Percentiles rank a stretch among this genome's conserved stretches.
phyloP scores from a whole-genome alignment of 179 eudicot species.

The Silene noctiflora region DNA sequence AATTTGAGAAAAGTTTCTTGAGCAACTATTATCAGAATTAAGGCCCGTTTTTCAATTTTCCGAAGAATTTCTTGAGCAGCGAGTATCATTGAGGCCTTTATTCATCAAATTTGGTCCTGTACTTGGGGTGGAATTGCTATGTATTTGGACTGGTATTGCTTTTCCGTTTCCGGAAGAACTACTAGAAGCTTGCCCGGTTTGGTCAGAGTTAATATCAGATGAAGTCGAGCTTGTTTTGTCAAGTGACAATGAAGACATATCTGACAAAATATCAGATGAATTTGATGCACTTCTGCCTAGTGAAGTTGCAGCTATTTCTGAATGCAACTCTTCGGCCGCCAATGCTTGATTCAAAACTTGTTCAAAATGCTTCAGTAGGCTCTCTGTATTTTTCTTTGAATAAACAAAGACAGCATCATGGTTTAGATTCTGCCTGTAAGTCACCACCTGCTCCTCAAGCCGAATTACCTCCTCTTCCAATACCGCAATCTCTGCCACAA shows the following conservation, averaged over 20 bases:
- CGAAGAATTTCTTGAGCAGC: constrained; percentile 7
- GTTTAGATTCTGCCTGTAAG: constrained; percentile 28
- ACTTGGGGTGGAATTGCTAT: neutral
- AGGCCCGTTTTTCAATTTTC: constrained; percentile 12
- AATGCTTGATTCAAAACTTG: constrained; percentile 22
- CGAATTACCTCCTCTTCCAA: constrained; percentile 41
- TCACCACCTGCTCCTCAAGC: constrained; percentile 35
- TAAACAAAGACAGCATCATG: constrained; percentile 28
- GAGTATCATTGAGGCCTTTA: constrained; percentile 1
- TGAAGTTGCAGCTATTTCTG: constrained; percentile 18
- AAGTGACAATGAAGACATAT: constrained; percentile 22
- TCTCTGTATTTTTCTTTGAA: constrained; percentile 30
- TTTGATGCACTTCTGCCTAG: constrained; percentile 21
- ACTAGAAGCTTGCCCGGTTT: constrained; percentile 20
- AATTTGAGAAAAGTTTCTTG: too few relatives aligned
- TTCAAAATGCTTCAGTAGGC: constrained; percentile 14
- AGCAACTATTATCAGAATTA: too few relatives aligned
- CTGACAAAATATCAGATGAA: constrained; percentile 28
- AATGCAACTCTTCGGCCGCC: constrained; percentile 17
- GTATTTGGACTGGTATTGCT: constrained; percentile 5
- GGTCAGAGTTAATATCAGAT: constrained; percentile 22
- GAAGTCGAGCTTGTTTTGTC: constrained; percentile 38
- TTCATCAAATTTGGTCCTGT: constrained; percentile 13
- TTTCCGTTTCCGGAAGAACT: constrained; percentile 13
- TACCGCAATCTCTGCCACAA: constrained; percentile 37